phyloP scores from a whole-genome alignment of 495 filamentous ascomycete species.

The Cladorrhinum samala region DNA sequence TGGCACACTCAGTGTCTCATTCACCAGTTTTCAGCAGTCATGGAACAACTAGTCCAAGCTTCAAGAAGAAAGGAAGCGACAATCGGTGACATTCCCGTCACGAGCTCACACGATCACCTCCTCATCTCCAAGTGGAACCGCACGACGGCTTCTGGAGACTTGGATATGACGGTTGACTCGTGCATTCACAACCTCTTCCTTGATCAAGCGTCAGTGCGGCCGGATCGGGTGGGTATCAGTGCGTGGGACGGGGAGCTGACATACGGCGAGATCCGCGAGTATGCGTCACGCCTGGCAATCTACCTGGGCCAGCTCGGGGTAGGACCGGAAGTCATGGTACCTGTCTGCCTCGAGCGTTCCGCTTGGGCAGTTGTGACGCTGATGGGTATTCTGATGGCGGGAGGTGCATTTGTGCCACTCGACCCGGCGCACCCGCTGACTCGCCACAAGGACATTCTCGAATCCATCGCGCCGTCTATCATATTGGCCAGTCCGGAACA shows the following conservation, averaged over 20 bases:
- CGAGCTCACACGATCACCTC: conserved; percentile 15
- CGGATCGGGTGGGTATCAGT: conserved; percentile 24
- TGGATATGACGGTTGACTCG: conserved; percentile 10
- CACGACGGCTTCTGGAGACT: neutral
- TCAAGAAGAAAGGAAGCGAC: neutral
- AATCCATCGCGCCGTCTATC: conserved; percentile 26
- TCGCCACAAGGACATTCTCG: conserved; percentile 36
- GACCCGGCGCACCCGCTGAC: conserved; percentile 48
- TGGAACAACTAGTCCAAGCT: conserved; percentile 11
- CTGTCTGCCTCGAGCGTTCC: conserved; percentile 52
- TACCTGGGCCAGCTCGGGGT: conserved; percentile 36
- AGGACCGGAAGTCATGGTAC: conserved; percentile 44
- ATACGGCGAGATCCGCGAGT: conserved; percentile 42
- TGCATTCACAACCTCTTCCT: conserved; percentile 34
- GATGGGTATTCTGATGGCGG: conserved; percentile 44
- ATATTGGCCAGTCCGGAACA: conserved; percentile 19
- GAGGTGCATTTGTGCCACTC: conserved; percentile 51
- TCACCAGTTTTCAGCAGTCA: conserved; percentile 19
- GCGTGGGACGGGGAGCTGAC: conserved; percentile 56
- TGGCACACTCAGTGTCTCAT: conserved; percentile 21
- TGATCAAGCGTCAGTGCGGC: conserved; percentile 38
- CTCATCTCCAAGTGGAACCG: conserved; percentile 18
- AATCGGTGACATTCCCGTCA: conserved; percentile 13
- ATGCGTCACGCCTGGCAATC: conserved; percentile 31
- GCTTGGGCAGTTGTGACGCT: conserved; percentile 42